Percentiles rank a stretch among this genome's conserved stretches.
phyloP scores from a whole-genome alignment of 495 filamentous ascomycete genomes.

The Lasiosphaeriaceae sp. region DNA sequence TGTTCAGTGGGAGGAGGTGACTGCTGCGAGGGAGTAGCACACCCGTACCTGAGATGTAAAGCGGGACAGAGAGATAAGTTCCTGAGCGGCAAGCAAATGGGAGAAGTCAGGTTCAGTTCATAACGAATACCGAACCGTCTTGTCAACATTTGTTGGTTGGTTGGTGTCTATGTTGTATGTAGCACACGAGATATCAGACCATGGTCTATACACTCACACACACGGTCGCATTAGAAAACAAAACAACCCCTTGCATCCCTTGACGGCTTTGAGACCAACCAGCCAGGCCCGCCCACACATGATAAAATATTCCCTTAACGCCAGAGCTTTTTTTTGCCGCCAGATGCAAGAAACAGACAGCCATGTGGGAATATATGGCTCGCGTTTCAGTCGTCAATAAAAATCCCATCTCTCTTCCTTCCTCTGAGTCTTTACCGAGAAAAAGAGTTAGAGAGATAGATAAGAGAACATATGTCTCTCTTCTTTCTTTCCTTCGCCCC shows the following conservation, averaged over 20 bases:
- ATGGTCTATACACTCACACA: background rate
- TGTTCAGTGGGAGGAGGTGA: slow-evolving; percentile 90
- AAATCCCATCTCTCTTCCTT: background rate
- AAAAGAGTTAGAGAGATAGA: no score
- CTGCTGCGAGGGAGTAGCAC: slow-evolving; percentile 21
- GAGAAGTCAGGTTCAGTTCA: background rate
- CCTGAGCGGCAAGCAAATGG: no score
- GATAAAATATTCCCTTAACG: slow-evolving; percentile 26
- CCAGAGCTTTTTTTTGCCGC: slow-evolving; percentile 29
- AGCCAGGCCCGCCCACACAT: slow-evolving; percentile 20
- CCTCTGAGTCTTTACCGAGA: no score
- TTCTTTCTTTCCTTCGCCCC: background rate
- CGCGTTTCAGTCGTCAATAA: slow-evolving; percentile 8
- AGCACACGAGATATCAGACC: background rate
- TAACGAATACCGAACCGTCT: slow-evolving; percentile 13
- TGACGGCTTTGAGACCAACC: slow-evolving; percentile 18
- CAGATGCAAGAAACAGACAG: slow-evolving; percentile 24
- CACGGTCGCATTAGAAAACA: background rate
- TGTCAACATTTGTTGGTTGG: slow-evolving; percentile 20
- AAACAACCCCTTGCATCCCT: slow-evolving; percentile 15
- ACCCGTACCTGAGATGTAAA: background rate
- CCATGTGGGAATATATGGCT: slow-evolving; percentile 4
- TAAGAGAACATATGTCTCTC: no score
- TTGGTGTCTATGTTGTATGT: slow-evolving; percentile 16
- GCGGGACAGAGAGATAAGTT: background rate